Base-by-base conservation (phyloP, 768 basidiomycete species). In the Leucocoprinus leucothites region DNA sequence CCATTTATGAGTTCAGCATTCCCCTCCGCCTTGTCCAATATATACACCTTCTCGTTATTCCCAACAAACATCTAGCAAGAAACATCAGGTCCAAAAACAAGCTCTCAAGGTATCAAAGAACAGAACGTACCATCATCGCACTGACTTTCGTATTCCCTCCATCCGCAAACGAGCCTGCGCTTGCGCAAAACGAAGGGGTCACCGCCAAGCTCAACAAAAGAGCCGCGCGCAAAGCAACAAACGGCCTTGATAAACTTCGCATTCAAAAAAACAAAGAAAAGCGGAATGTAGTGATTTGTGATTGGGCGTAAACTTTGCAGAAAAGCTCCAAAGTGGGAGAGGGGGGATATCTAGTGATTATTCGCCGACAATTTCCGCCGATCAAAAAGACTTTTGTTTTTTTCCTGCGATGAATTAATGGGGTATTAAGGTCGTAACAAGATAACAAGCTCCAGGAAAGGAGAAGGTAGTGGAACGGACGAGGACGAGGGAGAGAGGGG, bases 21-120 rank as follows among this genome's bases (percentile, higher is more conserved):
- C 38, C 82, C 82, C 65, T 94, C 91, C 1, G 86, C 83, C 74
- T 97, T 97, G 75, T 97, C 94, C 14, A 94, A 72, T 25, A 94
- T 88, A 70, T 94, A 95, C 35, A 95, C 87, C 67, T 85, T 91
- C 60, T 91, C 74, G 7, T 79, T 73, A 58, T 86, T 89, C 31
- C 89, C 91, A 53, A 94, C 71, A 67, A 94, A 91, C 82, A 89
- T 83, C 89, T 88, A 49, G 3, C 21, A 28, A 16, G 13, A 13
- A n/a, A 7, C 26, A 22, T n/a, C 24, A 18, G 4, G 2, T 21
- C 5, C n/a, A 43, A 41, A 18, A 42, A n/a, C 16, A 8, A 9
- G 6, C 9, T 25, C 47, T 7, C 34, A 21, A 7, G n/a, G 5
- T 2, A 13, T n/a, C 11, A 2, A 11, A n/a, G 7, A 19, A 25